phyloP scores from a whole-genome alignment of 495 filamentous ascomycete species.

The Trichocladium uniseriatum region DNA sequence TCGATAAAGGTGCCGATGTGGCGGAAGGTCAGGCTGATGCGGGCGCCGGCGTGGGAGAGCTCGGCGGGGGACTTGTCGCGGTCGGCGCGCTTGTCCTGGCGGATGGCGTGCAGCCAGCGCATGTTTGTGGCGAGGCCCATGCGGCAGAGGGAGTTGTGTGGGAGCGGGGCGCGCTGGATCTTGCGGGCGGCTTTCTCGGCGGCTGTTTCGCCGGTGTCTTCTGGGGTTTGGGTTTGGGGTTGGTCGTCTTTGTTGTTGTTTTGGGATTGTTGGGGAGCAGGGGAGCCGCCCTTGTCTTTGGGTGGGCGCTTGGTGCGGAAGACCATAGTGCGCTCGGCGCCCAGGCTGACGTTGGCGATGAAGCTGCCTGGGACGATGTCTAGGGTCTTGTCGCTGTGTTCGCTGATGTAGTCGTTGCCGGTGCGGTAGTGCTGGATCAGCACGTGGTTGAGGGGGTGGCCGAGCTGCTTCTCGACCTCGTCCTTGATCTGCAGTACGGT shows the following conservation, averaged over 20 bases:
- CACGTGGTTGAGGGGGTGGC: conserved; percentile 84
- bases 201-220: too few species aligned
- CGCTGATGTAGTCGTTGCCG: conserved; percentile 90
- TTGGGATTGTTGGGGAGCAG: not conserved
- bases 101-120: conserved; percentile 83
- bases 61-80: conserved; percentile 60
- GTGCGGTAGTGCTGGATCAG: conserved; percentile 88
- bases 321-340: conserved; percentile 83
- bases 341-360: conserved; percentile 89
- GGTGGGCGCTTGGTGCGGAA: conserved; percentile 68
- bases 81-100: conserved; percentile 66
- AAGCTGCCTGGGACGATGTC: conserved; percentile 73
- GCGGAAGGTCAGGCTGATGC: conserved; percentile 90
- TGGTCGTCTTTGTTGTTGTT: not conserved
- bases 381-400: conserved; percentile 94
- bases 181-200: conserved; percentile 15
- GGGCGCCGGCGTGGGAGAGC: conserved; percentile 58
- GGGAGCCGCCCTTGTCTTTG: conserved; percentile 18
- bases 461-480: conserved; percentile 56
- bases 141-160: conserved; percentile 80
- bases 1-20: conserved; percentile 79
- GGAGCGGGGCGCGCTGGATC: conserved; percentile 59
- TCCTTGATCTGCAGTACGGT: conserved; percentile 59
- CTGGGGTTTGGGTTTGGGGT: not conserved
- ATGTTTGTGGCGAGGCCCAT: conserved; percentile 75